Evolutionary conservation across 495 filamentous ascomycete species (phyloP).

Genomic region (Podospora anserina): DNA sequence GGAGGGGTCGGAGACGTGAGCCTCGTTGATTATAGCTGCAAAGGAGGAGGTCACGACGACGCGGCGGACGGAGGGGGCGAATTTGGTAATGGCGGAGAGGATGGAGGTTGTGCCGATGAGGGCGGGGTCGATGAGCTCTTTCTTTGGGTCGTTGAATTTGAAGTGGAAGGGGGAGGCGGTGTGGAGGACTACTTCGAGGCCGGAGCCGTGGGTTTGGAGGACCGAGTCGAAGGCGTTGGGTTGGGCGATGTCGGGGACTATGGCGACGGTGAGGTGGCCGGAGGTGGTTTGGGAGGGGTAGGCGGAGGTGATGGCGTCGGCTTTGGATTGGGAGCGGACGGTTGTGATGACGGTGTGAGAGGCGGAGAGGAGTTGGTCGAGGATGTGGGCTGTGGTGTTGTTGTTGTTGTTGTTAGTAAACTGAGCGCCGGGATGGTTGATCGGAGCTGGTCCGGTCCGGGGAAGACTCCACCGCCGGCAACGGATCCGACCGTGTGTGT

Average conservation of each 20-base stretch:
- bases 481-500: no score
- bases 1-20: slow-evolving; percentile 34
- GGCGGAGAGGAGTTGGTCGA: slow-evolving; percentile 67
- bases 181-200: slow-evolving; percentile 80
- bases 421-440: neutral
- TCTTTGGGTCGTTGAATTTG: slow-evolving; percentile 66
- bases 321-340: slow-evolving; percentile 78
- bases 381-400: slow-evolving; percentile 59
- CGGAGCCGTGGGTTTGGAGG: slow-evolving; percentile 60
- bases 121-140: slow-evolving; percentile 79
- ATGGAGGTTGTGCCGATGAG: slow-evolving; percentile 81
- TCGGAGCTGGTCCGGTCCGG: neutral
- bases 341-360: slow-evolving; percentile 78
- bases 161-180: slow-evolving; percentile 86
- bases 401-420: neutral
- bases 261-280: slow-evolving; percentile 66
- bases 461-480: neutral
- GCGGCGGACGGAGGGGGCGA: slow-evolving; percentile 72
- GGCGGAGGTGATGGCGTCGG: slow-evolving; percentile 65
- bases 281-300: slow-evolving; percentile 54
- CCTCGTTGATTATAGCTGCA: slow-evolving; percentile 65
- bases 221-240: slow-evolving; percentile 76
- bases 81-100: slow-evolving; percentile 68
- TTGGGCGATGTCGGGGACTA: slow-evolving; percentile 80
- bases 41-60: slow-evolving; percentile 87